Evolutionary conservation across 1,139 yeast genomes (phyloP), one percentile per base, ranked within the genome.

Genomic region (Candida pseudoviswanathii): DNA sequence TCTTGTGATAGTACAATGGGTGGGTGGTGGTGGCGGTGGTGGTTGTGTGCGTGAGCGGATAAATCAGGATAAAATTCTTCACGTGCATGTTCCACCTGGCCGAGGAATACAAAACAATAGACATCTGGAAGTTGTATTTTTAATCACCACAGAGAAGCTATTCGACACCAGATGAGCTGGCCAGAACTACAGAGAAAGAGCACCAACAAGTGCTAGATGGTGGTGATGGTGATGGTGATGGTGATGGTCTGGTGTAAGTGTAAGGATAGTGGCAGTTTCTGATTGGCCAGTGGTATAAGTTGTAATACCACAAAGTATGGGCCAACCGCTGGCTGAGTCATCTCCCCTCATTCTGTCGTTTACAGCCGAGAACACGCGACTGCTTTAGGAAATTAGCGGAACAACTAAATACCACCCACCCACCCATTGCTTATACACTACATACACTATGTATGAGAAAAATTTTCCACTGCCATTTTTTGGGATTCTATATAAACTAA

Each of bases 61-160:
- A 38, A 38, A 38, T 38, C 22, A 38, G 41, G 41, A 38, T 10
- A 38, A 38, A 38, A 25, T 25, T 7, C 41, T 38, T 38, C 41
- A 38, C 41, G 41, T 38, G 41, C 41, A 38, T 25, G 31, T 38
- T 38, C 41, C 41, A 11, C 21, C 26, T 2, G 11, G n/a, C 41
- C 41, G 41, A 24, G 30, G 22, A 16, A 11, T n/a, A 8, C 22
- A n/a, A n/a, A n/a, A n/a, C n/a, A n/a, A n/a, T n/a, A n/a, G n/a
- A n/a, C n/a, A n/a, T n/a, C n/a, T n/a, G n/a, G n/a, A n/a, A n/a
- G 16, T 2, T 11, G 16, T 11, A 33, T 16, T 5, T 27, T 27
- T 27, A 27, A 27, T 27, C 8, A n/a, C n/a, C n/a, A n/a, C 40
- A 25, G 27, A 37, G 26, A n/a, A n/a, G n/a, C n/a, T n/a, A n/a